These are phyloP conservation scores for Uncinocarpus reesii DNA, from an alignment of 2,329 filamentous ascomycete species.

Conservation along the genomic window DNA sequence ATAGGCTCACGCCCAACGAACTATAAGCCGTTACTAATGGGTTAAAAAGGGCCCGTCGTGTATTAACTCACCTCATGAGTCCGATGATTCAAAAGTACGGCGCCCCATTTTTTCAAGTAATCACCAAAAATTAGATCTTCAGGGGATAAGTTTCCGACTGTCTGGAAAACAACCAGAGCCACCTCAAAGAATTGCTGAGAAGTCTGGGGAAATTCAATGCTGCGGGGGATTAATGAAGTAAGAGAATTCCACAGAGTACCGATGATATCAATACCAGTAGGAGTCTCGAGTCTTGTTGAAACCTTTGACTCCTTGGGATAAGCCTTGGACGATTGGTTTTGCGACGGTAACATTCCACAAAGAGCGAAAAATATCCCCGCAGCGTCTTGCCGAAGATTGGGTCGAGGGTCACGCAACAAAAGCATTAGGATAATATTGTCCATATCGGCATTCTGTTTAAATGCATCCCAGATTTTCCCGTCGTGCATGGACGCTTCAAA, in stretches of 20 bases:
- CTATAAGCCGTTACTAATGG: slow-evolving; percentile 23
- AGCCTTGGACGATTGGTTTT: slow-evolving; percentile 23
- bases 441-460: slow-evolving; percentile 31
- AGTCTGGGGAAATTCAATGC: slow-evolving; percentile 28
- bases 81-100: slow-evolving; percentile 34
- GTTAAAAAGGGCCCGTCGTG: neutral
- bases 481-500: slow-evolving; percentile 42
- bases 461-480: slow-evolving; percentile 36
- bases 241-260: slow-evolving; percentile 39
- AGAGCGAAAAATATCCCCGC: slow-evolving; percentile 32
- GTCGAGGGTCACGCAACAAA: slow-evolving; percentile 37
- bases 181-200: slow-evolving; percentile 41
- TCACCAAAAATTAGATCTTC: slow-evolving; percentile 30
- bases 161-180: slow-evolving; percentile 34
- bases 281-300: slow-evolving; percentile 20
- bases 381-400: slow-evolving; percentile 30
- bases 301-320: slow-evolving; percentile 16
- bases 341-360: slow-evolving; percentile 26
- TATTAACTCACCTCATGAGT: slow-evolving; percentile 33
- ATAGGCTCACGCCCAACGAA: slow-evolving; percentile 39
- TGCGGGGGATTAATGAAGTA: slow-evolving; percentile 31
- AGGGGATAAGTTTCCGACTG: slow-evolving; percentile 32
- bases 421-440: slow-evolving; percentile 33
- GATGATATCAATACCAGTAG: slow-evolving; percentile 32
- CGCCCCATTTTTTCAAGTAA: slow-evolving; percentile 37